Conservation (phyloP, 495 filamentous ascomycete genomes). For the Trichoderma orchidacearum region DNA sequence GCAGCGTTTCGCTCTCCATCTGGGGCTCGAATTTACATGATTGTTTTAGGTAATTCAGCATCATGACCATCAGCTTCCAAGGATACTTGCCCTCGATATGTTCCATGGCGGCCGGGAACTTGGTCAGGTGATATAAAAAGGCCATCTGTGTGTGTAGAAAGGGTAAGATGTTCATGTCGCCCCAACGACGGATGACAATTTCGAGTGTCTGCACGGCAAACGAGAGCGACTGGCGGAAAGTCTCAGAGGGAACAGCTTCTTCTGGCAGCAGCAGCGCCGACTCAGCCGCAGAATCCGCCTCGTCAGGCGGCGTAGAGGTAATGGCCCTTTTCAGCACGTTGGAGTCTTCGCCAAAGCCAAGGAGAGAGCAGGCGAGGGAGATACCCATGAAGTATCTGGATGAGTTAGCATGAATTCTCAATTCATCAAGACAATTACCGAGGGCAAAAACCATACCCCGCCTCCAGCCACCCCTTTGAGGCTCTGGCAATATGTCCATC, state of each 20-base stretch:
- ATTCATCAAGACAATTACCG: conserved; percentile 36
- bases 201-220: conserved; percentile 19
- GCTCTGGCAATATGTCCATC: conserved; percentile 46
- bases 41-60: conserved; percentile 50
- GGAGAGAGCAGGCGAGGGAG: conserved; percentile 25
- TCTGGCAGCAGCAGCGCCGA: background rate
- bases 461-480: conserved; percentile 46
- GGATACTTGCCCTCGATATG: conserved; percentile 38
- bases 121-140: conserved; percentile 50
- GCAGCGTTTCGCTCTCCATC: conserved; percentile 39
- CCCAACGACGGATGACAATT: conserved; percentile 44
- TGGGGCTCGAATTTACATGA: conserved; percentile 21
- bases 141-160: conserved; percentile 55
- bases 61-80: conserved; percentile 48
- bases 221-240: conserved; percentile 12
- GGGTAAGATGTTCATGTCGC: conserved; percentile 52
- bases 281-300: conserved; percentile 7
- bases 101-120: conserved; percentile 34
- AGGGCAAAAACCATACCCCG: conserved; percentile 29
- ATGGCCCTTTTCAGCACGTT: conserved; percentile 21
- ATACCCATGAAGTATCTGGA: conserved; percentile 44
- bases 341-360: conserved; percentile 22
- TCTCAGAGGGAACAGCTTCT: conserved; percentile 4
- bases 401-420: conserved; percentile 18
- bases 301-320: conserved; percentile 8